These are phyloP conservation scores for Codiaeum variegatum DNA, from an alignment of 441 rosid species.

Conservation along the genomic window DNA sequence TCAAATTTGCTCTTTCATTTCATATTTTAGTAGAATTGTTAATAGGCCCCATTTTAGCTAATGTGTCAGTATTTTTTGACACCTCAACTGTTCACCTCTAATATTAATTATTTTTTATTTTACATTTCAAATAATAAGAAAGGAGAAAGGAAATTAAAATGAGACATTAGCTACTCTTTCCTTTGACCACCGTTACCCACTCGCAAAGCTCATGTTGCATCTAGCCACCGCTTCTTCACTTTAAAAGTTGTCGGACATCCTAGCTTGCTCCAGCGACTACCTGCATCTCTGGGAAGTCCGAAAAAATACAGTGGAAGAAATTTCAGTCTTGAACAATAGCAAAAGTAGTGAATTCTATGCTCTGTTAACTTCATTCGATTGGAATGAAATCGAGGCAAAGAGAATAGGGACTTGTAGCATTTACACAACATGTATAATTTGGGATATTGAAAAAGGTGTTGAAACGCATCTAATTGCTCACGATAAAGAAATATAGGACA, in stretches of 20 bases:
- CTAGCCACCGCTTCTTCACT: conserved; percentile 41
- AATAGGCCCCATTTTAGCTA: no score
- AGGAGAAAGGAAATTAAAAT: no score
- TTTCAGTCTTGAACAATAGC: conserved; percentile 73
- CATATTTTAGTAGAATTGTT: no score
- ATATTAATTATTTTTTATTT: no score
- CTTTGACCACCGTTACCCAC: conserved; percentile 84
- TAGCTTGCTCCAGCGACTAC: conserved; percentile 83
- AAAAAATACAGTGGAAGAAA: conserved; percentile 45
- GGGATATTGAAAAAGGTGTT: conserved; percentile 80
- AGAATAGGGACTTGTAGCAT: conserved; percentile 89
- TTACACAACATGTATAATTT: conserved; percentile 87
- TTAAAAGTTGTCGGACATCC: conserved; percentile 43
- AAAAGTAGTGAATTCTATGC: conserved; percentile 87
- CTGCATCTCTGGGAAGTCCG: conserved; percentile 83
- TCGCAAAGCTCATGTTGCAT: conserved; percentile 84
- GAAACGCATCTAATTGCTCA: conserved; percentile 94
- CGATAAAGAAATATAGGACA: conserved; percentile 92
- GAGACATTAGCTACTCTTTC: conserved; percentile 59
- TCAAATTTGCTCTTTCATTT: no score
- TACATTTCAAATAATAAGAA: no score
- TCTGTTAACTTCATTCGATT: conserved; percentile 91
- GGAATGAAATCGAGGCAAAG: conserved; percentile 91
- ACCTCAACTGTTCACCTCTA: no score
- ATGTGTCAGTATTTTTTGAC: no score